Percentiles rank a stretch among this genome's conserved stretches.
Conservation (phyloP, 2,329 filamentous ascomycete species). For the Fusarium cicatricum region DNA sequence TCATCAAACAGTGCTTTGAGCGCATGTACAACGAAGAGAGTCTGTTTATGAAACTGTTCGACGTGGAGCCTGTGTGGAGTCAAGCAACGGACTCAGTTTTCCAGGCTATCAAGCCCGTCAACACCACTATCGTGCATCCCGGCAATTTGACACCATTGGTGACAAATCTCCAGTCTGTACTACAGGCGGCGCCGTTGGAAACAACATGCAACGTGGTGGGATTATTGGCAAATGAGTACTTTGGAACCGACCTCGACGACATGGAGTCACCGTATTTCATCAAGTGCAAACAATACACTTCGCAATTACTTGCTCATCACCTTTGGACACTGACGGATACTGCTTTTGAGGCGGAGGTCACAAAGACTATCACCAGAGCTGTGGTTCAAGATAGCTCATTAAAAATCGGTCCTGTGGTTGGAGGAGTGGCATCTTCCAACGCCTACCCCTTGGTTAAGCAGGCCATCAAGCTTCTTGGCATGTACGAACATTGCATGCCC, state of each 20-base stretch:
- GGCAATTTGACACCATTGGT: slow-evolving; percentile 63
- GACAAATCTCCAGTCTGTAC: slow-evolving; percentile 56
- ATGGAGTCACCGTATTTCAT: slow-evolving; percentile 62
- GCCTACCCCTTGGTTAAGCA: slow-evolving; percentile 66
- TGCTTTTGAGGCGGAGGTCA: slow-evolving; percentile 63
- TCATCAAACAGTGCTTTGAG: slow-evolving; percentile 68
- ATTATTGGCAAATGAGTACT: slow-evolving; percentile 67
- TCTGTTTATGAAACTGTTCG: slow-evolving; percentile 64
- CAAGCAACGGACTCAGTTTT: slow-evolving; percentile 60
- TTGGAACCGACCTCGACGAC: slow-evolving; percentile 64
- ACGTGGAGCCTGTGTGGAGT: slow-evolving; percentile 62
- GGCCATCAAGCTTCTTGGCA: slow-evolving; percentile 64
- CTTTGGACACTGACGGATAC: slow-evolving; percentile 65
- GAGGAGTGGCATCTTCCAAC: slow-evolving; percentile 62
- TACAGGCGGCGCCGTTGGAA: slow-evolving; percentile 58
- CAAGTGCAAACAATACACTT: slow-evolving; percentile 65
- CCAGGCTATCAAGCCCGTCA: slow-evolving; percentile 57
- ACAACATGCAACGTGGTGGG: slow-evolving; percentile 64
- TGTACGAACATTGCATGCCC: slow-evolving; percentile 72
- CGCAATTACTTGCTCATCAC: slow-evolving; percentile 63
- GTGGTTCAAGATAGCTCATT: slow-evolving; percentile 56
- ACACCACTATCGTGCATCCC: slow-evolving; percentile 61
- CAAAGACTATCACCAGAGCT: slow-evolving; percentile 62
- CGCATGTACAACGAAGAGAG: slow-evolving; percentile 63
- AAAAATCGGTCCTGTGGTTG: slow-evolving; percentile 59